These are phyloP conservation scores for Nemania diffusa DNA, from an alignment of 2,329 filamentous ascomycete species.

Conservation along the genomic window DNA sequence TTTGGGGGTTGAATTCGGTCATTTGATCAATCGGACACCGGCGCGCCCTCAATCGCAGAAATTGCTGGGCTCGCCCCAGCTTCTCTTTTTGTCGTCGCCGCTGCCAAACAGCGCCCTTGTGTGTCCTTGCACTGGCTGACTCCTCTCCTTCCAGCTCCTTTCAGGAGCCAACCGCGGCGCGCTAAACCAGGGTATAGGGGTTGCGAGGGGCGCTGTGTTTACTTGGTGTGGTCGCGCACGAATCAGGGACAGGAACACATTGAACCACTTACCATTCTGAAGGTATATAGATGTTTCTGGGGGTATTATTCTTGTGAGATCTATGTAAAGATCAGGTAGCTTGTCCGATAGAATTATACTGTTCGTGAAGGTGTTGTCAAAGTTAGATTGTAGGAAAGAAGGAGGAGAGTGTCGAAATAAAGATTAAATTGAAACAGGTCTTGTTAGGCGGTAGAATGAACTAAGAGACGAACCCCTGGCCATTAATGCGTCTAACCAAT, in stretches of 20 bases:
- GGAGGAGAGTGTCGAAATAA: slow-evolving; percentile 32
- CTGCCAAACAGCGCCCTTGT: slow-evolving; percentile 17
- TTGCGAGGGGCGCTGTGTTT: slow-evolving; percentile 46
- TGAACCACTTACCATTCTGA: slow-evolving; percentile 46
- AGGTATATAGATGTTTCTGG: slow-evolving; percentile 2
- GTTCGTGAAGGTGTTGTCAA: slow-evolving; percentile 45
- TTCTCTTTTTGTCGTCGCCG: slow-evolving; percentile 21
- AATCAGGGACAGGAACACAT: slow-evolving; percentile 25
- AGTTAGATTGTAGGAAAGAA: slow-evolving; percentile 32
- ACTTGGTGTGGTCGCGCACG: slow-evolving; percentile 32
- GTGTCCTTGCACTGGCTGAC: slow-evolving; percentile 38
- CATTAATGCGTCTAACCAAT: slow-evolving; percentile 35
- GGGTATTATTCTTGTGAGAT: slow-evolving; percentile 6
- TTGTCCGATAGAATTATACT: slow-evolving; percentile 27
- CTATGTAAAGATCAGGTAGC: slow-evolving; percentile 18
- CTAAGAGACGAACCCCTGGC: slow-evolving; percentile 37
- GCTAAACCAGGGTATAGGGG: slow-evolving; percentile 47
- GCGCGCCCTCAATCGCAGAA: slow-evolving; percentile 20
- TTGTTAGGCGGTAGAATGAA: slow-evolving; percentile 36
- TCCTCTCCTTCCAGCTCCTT: slow-evolving; percentile 32
- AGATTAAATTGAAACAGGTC: slow-evolving; percentile 35
- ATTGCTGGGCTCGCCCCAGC: slow-evolving; percentile 32
- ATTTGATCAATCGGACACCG: slow-evolving; percentile 27
- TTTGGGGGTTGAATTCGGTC: slow-evolving; percentile 18
- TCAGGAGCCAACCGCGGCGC: slow-evolving; percentile 32